A percentile compares a stretch with the other conserved stretches of the same genome.
Conservation (phyloP, 2,329 filamentous ascomycete genomes). For the Periconia sp. region DNA sequence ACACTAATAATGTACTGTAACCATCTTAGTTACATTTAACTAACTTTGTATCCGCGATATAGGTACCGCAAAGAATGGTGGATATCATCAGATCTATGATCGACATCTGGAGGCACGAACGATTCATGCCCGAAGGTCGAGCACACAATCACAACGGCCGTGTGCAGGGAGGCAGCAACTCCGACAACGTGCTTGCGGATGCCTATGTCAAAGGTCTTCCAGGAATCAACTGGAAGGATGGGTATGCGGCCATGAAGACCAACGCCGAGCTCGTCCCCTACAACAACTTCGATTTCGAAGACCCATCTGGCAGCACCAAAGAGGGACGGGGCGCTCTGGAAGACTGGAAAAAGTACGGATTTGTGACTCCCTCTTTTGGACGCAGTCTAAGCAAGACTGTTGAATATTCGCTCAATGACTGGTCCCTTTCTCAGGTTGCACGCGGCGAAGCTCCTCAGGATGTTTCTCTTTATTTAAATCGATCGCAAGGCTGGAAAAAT, state of each 20-base stretch:
- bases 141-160: slow-evolving; percentile 37
- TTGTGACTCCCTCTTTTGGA: slow-evolving; percentile 39
- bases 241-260: slow-evolving; percentile 63
- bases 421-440: slow-evolving; percentile 64
- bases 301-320: slow-evolving; percentile 27
- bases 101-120: slow-evolving; percentile 26
- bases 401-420: slow-evolving; percentile 41
- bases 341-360: slow-evolving; percentile 36
- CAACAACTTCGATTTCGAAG: slow-evolving; percentile 27
- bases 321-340: slow-evolving; percentile 22
- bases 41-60: too few species aligned
- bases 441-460: slow-evolving; percentile 44
- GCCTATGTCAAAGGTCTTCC: slow-evolving; percentile 68
- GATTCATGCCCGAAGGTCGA: slow-evolving; percentile 39
- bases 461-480: slow-evolving; percentile 35
- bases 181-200: slow-evolving; percentile 59
- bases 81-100: slow-evolving; percentile 16
- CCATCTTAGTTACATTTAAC: too few species aligned
- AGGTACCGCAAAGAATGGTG: slow-evolving; percentile 5
- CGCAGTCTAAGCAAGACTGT: slow-evolving; percentile 34
- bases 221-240: slow-evolving; percentile 67
- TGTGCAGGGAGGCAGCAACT: slow-evolving; percentile 39
- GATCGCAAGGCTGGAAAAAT: slow-evolving; percentile 62
- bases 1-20: too few species aligned
- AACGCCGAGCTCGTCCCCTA: slow-evolving; percentile 36